Evolutionary conservation across 768 basidiomycete genomes (phyloP).

Genomic region (Pisolithus sp.): DNA sequence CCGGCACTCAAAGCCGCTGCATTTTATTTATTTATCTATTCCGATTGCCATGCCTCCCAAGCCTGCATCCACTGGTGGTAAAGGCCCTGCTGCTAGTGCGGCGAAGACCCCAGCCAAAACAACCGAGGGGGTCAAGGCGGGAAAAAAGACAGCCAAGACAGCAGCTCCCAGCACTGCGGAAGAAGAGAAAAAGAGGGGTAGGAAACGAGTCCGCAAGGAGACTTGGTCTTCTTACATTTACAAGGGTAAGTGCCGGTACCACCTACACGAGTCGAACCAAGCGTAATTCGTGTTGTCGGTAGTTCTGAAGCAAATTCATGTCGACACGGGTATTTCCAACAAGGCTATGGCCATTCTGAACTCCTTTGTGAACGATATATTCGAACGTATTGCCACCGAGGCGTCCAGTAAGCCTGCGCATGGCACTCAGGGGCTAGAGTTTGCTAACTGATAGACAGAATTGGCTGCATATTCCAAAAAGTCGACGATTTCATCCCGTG

Average conservation of each 20-base stretch:
- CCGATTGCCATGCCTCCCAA: conserved; percentile 43
- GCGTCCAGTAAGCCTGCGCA: conserved; percentile 56
- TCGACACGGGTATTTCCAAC: conserved; percentile 99
- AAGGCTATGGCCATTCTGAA: conserved; percentile 97
- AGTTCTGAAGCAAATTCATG: conserved; percentile 97
- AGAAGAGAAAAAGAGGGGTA: conserved; percentile 81
- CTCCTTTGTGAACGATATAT: conserved; percentile 94
- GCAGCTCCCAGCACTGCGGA: conserved; percentile 45
- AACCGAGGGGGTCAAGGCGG: conserved; percentile 53
- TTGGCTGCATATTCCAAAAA: conserved; percentile 97
- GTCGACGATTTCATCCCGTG: conserved; percentile 96
- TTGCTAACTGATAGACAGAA: conserved; percentile 41
- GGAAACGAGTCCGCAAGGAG: conserved; percentile 81
- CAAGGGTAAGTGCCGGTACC: conserved; percentile 50
- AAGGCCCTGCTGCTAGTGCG: conserved; percentile 54
- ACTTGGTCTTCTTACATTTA: conserved; percentile 93
- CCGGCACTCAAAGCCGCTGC: too few species aligned
- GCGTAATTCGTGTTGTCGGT: neutral
- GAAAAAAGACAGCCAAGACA: conserved; percentile 68
- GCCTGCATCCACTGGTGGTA: conserved; percentile 70
- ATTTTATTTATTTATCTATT: neutral
- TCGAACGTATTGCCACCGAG: conserved; percentile 88
- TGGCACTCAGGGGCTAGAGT: neutral
- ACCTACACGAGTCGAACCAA: neutral
- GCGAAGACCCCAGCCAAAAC: conserved; percentile 62